phyloP scores from a whole-genome alignment of 192 early-diverging fungal genomes.

The Pilaira anomala region DNA sequence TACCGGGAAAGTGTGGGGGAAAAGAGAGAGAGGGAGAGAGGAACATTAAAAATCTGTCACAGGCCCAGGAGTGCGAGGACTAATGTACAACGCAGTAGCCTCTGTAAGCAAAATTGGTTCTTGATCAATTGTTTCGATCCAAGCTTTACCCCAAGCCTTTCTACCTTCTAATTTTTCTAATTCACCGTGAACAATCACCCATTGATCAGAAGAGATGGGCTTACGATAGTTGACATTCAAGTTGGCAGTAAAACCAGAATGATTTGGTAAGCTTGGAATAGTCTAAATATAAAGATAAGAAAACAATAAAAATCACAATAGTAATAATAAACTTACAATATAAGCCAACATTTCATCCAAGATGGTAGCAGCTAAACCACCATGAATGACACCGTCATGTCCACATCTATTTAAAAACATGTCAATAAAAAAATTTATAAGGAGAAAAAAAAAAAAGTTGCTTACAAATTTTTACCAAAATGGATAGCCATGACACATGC shows the following conservation, averaged over 20 bases:
- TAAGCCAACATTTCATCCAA: conserved; percentile 37
- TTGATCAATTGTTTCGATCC: conserved; percentile 24
- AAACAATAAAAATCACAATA: neutral
- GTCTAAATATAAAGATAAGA: neutral
- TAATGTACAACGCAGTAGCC: conserved; percentile 30
- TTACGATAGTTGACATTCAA: conserved; percentile 33
- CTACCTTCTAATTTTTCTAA: conserved; percentile 23
- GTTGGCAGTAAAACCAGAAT: conserved; percentile 32
- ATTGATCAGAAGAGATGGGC: conserved; percentile 28
- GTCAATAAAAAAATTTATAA: neutral
- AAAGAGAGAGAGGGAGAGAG: too few species aligned
- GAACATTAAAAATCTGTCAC: conserved; percentile 16
- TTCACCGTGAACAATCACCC: conserved; percentile 27
- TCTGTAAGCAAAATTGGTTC: conserved; percentile 19
- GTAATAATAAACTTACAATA: conserved; percentile 25
- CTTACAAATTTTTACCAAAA: conserved; percentile 57
- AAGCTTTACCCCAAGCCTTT: conserved; percentile 32
- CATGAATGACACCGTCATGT: conserved; percentile 77
- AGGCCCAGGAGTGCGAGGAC: conserved; percentile 19
- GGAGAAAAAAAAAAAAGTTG: neutral
- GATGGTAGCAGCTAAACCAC: conserved; percentile 54
- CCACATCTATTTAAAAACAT: conserved; percentile 46
- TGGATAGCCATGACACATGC: conserved; percentile 58
- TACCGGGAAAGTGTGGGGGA: too few species aligned
- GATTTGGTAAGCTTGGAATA: conserved; percentile 27